Conservation (phyloP, 805 yeast genomes). For the Lipomyces anomalus region DNA sequence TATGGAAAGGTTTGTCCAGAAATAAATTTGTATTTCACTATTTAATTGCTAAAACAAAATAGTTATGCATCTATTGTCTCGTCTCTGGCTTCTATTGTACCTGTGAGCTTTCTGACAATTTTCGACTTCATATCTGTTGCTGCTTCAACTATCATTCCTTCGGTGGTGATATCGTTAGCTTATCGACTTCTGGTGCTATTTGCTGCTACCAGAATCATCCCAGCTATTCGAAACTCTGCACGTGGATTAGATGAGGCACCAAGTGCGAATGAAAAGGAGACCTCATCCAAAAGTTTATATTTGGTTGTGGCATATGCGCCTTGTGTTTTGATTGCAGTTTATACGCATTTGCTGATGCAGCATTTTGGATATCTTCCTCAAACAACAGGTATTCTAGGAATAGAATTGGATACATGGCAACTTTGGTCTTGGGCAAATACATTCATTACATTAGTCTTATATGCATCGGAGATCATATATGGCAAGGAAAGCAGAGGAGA, state of each 20-base stretch:
- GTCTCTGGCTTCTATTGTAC: conserved; percentile 36
- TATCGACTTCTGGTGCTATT: conserved; percentile 78
- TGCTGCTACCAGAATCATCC: conserved; percentile 91
- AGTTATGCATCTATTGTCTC: conserved; percentile 33
- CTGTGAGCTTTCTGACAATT: conserved; percentile 38
- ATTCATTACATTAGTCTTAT: conserved; percentile 69
- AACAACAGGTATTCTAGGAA: conserved; percentile 57
- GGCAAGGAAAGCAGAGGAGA: conserved; percentile 26
- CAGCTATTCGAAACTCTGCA: conserved; percentile 45
- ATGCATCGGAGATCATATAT: conserved; percentile 63
- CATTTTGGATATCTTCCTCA: conserved; percentile 66
- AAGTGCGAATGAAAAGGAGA: conserved; percentile 10
- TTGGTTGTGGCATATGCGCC: conserved; percentile 85
- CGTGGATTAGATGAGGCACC: conserved; percentile 1
- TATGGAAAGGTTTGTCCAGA: conserved; percentile 30
- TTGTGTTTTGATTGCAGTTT: conserved; percentile 88
- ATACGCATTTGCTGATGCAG: conserved; percentile 88
- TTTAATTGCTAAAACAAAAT: conserved; percentile 19
- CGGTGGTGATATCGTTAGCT: conserved; percentile 73
- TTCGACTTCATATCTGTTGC: conserved; percentile 45
- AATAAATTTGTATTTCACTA: neutral
- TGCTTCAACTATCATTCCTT: conserved; percentile 63
- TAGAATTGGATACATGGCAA: conserved; percentile 55
- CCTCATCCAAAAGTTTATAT: conserved; percentile 11
- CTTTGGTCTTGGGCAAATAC: conserved; percentile 97